phyloP scores from a whole-genome alignment of 129 eudicot genomes.

The Smallanthus sonchifolius region DNA sequence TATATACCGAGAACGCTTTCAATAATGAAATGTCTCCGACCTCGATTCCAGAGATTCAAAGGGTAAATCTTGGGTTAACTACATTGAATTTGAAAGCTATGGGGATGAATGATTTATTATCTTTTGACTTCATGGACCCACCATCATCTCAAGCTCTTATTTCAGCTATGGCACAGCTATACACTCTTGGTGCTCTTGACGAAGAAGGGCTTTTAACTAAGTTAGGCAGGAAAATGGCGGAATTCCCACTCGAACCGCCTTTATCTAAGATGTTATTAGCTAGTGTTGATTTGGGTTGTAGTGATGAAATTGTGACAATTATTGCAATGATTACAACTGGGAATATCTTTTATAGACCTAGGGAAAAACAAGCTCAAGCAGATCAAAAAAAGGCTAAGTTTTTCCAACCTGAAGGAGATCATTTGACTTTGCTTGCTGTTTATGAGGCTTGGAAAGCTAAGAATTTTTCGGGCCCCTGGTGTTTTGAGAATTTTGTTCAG shows the following conservation, averaged over 20 bases:
- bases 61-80: constrained; percentile 40
- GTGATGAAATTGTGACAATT: constrained; percentile 89
- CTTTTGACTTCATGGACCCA: constrained; percentile 87
- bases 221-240: constrained; percentile 86
- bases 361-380: constrained; percentile 93
- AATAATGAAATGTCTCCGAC: constrained; percentile 86
- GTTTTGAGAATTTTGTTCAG: constrained; percentile 84
- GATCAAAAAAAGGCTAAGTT: constrained; percentile 84
- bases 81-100: constrained; percentile 74
- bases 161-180: constrained; percentile 80
- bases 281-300: constrained; percentile 90
- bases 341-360: constrained; percentile 76
- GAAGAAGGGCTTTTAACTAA: constrained; percentile 83
- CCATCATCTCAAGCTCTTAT: constrained; percentile 84
- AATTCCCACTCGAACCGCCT: constrained; percentile 86
- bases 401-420: constrained; percentile 93
- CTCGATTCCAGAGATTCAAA: constrained; percentile 78
- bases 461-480: constrained; percentile 86
- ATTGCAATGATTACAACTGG: constrained; percentile 93
- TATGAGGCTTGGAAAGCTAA: constrained; percentile 96
- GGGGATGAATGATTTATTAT: constrained; percentile 76
- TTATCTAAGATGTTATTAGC: constrained; percentile 86
- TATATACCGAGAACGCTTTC: constrained; percentile 75
- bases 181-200: constrained; percentile 82
- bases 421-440: constrained; percentile 80